phyloP scores from a whole-genome alignment of 1,139 yeast genomes.

The Taphrina flavorubra region DNA sequence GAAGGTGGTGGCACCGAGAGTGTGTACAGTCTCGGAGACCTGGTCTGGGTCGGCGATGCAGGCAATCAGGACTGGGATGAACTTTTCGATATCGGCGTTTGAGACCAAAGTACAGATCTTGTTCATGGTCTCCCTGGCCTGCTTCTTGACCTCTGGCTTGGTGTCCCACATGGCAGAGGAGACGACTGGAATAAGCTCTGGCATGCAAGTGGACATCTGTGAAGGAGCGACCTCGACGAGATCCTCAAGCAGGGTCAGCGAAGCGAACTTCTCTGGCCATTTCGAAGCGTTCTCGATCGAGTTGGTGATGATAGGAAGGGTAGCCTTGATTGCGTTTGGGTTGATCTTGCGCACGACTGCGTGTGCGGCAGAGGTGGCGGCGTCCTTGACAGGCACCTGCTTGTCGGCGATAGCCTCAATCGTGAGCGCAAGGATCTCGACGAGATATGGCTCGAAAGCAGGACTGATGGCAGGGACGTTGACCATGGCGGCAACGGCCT shows the following conservation, averaged over 20 bases:
- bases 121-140: conserved; percentile 93
- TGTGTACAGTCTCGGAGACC: conserved; percentile 98
- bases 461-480: conserved; percentile 58
- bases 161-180: conserved; percentile 99
- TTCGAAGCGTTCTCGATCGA: conserved; percentile 78
- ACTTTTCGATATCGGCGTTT: conserved; percentile 99
- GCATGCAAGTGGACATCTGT: conserved; percentile 98
- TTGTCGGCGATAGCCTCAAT: conserved; percentile 89
- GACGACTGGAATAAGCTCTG: conserved; percentile 96
- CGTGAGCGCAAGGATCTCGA: conserved; percentile 71
- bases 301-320: conserved; percentile 78
- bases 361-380: conserved; percentile 73
- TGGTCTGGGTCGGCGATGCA: conserved; percentile 96
- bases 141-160: conserved; percentile 95
- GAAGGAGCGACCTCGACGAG: conserved; percentile 94
- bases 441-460: conserved; percentile 78
- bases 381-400: conserved; percentile 71
- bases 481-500: conserved; percentile 85
- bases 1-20: conserved; percentile 98
- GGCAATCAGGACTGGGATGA: conserved; percentile 94
- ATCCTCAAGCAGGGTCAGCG: conserved; percentile 79
- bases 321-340: conserved; percentile 90
- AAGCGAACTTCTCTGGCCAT: conserved; percentile 98
- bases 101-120: conserved; percentile 97
- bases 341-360: conserved; percentile 82